phyloP scores from a whole-genome alignment of 2,329 filamentous ascomycete species.

The Ophiocordyceps sinensis region DNA sequence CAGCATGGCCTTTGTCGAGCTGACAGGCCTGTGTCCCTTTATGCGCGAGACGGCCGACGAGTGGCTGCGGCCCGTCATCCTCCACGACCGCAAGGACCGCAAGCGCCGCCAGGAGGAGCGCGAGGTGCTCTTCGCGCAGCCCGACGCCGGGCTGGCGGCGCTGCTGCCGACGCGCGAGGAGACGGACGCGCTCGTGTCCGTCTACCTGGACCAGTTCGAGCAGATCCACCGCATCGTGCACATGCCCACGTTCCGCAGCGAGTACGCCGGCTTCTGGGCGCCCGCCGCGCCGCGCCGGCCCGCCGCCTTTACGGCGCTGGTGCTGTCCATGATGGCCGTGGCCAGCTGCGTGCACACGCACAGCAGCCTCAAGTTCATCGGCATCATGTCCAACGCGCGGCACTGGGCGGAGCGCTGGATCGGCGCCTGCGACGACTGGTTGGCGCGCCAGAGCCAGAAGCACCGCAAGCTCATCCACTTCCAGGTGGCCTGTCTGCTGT shows the following conservation, averaged over 20 bases:
- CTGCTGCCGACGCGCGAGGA: conserved; percentile 33
- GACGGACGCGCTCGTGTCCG: conserved; percentile 31
- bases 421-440: conserved; percentile 39
- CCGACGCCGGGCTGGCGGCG: conserved; percentile 34
- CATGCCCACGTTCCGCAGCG: conserved; percentile 41
- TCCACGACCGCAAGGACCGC: conserved; percentile 41
- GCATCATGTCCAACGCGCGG: conserved; percentile 42
- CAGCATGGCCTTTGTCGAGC: conserved; percentile 44
- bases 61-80: conserved; percentile 43
- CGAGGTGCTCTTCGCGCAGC: conserved; percentile 31
- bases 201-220: conserved; percentile 40
- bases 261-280: conserved; percentile 42
- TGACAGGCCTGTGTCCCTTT: conserved; percentile 42
- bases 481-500: conserved; percentile 44
- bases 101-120: conserved; percentile 37
- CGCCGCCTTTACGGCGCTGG: conserved; percentile 40
- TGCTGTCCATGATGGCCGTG: conserved; percentile 47
- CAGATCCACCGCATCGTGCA: conserved; percentile 43
- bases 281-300: conserved; percentile 25
- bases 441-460: conserved; percentile 42
- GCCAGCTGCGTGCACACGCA: conserved; percentile 41
- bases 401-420: conserved; percentile 42
- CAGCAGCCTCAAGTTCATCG: conserved; percentile 37
- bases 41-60: conserved; percentile 49
- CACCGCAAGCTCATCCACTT: conserved; percentile 46